Conservation (phyloP, 2,329 filamentous ascomycete genomes). For the Lachnellula cervina region DNA sequence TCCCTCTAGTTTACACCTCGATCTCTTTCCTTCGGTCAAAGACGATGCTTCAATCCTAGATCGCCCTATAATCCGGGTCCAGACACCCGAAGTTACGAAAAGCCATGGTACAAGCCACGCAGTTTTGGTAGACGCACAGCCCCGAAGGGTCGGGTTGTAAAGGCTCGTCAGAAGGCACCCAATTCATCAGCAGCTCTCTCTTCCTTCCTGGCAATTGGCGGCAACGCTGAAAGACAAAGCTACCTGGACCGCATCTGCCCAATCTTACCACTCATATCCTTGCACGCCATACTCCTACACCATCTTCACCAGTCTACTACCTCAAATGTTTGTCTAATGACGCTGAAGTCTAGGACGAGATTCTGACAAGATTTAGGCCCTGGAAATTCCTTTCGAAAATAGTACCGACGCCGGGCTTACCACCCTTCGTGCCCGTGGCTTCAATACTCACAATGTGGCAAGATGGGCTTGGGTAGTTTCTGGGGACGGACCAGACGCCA, state of each 20-base stretch:
- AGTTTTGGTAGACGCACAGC: too few species aligned
- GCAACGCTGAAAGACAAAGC: background rate
- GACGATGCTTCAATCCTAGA: background rate
- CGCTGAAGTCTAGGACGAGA: too few species aligned
- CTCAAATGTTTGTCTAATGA: background rate
- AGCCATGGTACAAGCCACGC: background rate
- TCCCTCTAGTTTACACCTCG: background rate
- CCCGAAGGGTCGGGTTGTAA: too few species aligned
- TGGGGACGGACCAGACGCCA: slow-evolving; percentile 16
- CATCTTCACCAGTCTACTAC: background rate
- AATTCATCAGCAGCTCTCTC: background rate
- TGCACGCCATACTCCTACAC: background rate
- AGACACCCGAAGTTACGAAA: background rate
- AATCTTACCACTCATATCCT: background rate
- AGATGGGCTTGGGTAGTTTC: slow-evolving; percentile 28
- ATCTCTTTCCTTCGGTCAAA: background rate
- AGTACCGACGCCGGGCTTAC: background rate
- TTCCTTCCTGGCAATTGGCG: background rate
- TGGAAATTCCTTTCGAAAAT: background rate
- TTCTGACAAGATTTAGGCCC: too few species aligned
- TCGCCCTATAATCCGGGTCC: background rate
- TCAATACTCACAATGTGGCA: slow-evolving; percentile 20
- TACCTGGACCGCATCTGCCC: background rate
- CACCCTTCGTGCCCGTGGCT: slow-evolving; percentile 10
- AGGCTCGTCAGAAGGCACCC: too few species aligned